A percentile compares a stretch with the other conserved stretches of the same genome.
Conservation (phyloP, 768 basidiomycete genomes). For the Lactarius sanguifluus region DNA sequence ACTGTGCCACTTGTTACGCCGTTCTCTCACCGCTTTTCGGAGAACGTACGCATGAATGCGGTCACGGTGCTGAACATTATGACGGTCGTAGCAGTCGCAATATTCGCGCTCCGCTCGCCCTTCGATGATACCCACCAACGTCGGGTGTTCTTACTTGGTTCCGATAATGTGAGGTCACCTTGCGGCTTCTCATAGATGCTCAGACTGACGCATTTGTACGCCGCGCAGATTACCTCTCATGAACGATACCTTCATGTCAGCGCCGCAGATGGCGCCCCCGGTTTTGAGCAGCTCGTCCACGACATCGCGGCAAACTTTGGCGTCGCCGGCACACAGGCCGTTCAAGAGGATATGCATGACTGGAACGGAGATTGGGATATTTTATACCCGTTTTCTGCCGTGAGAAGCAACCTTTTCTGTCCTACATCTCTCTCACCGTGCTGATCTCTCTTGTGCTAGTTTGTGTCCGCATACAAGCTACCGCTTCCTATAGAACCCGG, state of each 20-base stretch:
- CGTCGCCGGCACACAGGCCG: conserved; percentile 40
- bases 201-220: background rate
- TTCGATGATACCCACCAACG: conserved; percentile 90
- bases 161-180: conserved; percentile 69
- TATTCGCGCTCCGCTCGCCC: conserved; percentile 58
- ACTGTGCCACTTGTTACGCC: conserved; percentile 62
- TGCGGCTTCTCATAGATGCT: conserved; percentile 8
- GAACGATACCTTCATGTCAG: conserved; percentile 80
- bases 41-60: conserved; percentile 38
- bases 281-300: conserved; percentile 60
- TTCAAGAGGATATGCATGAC: conserved; percentile 62
- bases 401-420: conserved; percentile 36
- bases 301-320: conserved; percentile 64
- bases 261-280: conserved; percentile 78
- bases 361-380: conserved; percentile 88
- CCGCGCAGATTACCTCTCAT: conserved; percentile 60
- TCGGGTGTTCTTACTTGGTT: conserved; percentile 76
- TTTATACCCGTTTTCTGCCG: conserved; percentile 77
- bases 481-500: conserved; percentile 50
- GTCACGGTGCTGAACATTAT: conserved; percentile 48
- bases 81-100: conserved; percentile 52
- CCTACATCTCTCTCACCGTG: background rate
- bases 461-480: conserved; percentile 83
- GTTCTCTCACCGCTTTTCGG: conserved; percentile 71
- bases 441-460: conserved; percentile 44